phyloP scores from a whole-genome alignment of 805 yeast species.

The Wickerhamiella domercqiae region DNA sequence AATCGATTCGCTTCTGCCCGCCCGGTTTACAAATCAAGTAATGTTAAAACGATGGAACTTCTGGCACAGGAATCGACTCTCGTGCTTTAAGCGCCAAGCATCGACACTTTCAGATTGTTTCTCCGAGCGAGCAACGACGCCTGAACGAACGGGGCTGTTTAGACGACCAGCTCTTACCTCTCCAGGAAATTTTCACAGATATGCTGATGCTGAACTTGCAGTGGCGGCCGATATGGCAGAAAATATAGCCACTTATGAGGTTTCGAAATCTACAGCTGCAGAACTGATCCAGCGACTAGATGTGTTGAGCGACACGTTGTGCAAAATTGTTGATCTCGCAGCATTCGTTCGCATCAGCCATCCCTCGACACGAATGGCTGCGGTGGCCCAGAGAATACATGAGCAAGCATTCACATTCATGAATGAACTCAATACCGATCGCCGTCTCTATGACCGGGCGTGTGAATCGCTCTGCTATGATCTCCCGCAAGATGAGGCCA shows the following conservation, averaged over 20 bases:
- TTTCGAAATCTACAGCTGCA: conserved; percentile 23
- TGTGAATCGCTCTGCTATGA: conserved; percentile 25
- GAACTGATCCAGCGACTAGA: conserved; percentile 51
- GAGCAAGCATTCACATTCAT: conserved; percentile 82
- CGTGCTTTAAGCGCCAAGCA: no score
- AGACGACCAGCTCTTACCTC: conserved; percentile 51
- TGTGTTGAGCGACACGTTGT: conserved; percentile 69
- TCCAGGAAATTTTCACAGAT: conserved; percentile 56
- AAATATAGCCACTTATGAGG: conserved; percentile 25
- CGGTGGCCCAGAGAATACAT: conserved; percentile 77
- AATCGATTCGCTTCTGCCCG: no score
- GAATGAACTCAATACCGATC: conserved; percentile 81
- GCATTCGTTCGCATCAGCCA: conserved; percentile 84
- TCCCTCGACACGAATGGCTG: conserved; percentile 54
- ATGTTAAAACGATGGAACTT: no score
- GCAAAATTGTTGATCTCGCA: conserved; percentile 86
- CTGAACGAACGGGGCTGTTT: conserved; percentile 42
- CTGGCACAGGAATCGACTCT: no score
- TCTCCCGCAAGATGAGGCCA: conserved; percentile 58
- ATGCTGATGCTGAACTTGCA: conserved; percentile 47
- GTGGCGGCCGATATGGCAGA: conserved; percentile 49
- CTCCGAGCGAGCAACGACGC: conserved; percentile 3
- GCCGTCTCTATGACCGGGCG: conserved; percentile 47
- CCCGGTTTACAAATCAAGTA: no score
- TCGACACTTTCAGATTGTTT: conserved; percentile 1